Evolutionary conservation across 306 rosid species (phyloP).

Genomic region (Herpetospermum pedunculosum): DNA sequence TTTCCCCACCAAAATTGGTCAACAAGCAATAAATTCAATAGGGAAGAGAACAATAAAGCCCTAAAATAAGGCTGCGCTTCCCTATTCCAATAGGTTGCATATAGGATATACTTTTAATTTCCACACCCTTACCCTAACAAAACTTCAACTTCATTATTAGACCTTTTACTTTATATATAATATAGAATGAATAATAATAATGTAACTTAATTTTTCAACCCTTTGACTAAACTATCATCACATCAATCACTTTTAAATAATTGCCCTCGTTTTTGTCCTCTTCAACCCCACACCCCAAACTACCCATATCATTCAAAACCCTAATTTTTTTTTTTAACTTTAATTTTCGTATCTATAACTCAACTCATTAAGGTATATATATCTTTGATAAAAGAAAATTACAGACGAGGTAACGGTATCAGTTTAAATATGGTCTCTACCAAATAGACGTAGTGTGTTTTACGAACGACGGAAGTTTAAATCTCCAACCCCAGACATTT

Average conservation of each 20-base stretch:
- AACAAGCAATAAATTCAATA: neutral
- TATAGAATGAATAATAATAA: neutral
- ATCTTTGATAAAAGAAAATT: no score
- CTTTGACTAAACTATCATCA: neutral
- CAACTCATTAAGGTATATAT: no score
- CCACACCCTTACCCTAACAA: neutral
- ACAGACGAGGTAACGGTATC: no score
- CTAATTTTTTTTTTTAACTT: no score
- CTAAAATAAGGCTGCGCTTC: neutral
- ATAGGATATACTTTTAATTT: neutral
- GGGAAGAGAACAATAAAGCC: neutral
- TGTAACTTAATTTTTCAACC: neutral
- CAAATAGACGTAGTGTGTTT: no score
- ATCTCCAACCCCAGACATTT: no score
- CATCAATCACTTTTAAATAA: neutral
- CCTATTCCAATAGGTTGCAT: neutral
- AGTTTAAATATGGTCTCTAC: no score
- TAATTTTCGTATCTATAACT: no score
- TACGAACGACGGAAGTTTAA: no score
- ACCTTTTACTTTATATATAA: neutral
- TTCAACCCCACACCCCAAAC: neutral
- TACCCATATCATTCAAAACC: neutral
- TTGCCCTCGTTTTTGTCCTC: neutral
- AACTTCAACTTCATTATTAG: neutral
- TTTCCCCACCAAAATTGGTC: neutral